These are phyloP conservation scores for Phoma sp. DNA, from an alignment of 2,329 filamentous ascomycete genomes.

Conservation along the genomic window DNA sequence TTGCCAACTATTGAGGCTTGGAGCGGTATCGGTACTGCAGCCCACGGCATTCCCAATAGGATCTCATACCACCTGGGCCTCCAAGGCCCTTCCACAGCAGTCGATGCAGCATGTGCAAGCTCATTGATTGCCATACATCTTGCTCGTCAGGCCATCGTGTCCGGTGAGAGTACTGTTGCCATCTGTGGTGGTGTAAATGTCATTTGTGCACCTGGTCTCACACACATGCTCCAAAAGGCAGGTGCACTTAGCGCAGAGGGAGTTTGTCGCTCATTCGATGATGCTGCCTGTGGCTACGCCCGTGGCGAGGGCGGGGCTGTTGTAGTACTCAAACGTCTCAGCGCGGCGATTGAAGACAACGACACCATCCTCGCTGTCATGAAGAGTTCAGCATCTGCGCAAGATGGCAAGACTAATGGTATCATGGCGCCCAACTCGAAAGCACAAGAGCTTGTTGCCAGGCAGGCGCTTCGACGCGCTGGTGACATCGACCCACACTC, in stretches of 20 bases:
- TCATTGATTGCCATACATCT: conserved; percentile 43
- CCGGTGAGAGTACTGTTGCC: conserved; percentile 29
- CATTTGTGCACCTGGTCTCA: conserved; percentile 41
- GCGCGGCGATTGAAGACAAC: conserved; percentile 32
- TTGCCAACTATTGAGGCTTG: conserved; percentile 46
- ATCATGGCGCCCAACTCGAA: conserved; percentile 46
- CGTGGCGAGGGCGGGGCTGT: conserved; percentile 41
- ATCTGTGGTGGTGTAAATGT: conserved; percentile 43
- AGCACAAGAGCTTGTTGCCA: conserved; percentile 38
- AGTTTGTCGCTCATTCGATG: conserved; percentile 41
- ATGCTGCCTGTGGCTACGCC: conserved; percentile 39
- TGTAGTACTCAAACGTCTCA: conserved; percentile 38
- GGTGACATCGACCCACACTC: conserved; percentile 11
- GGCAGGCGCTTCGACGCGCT: conserved; percentile 13
- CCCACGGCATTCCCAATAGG: conserved; percentile 46
- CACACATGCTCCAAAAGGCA: conserved; percentile 36
- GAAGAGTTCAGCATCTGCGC: conserved; percentile 37
- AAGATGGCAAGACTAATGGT: conserved; percentile 43
- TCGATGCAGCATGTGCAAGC: conserved; percentile 46
- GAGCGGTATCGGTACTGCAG: conserved; percentile 51
- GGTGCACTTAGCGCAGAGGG: conserved; percentile 39
- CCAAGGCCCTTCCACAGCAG: conserved; percentile 51
- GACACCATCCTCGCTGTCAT: conserved; percentile 41
- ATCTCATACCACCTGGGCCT: conserved; percentile 45
- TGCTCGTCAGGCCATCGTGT: conserved; percentile 38